Percentiles rank a stretch among this genome's conserved stretches.
phyloP scores from a whole-genome alignment of 805 yeast genomes.

The Wickerhamomyces chaumierensis region DNA sequence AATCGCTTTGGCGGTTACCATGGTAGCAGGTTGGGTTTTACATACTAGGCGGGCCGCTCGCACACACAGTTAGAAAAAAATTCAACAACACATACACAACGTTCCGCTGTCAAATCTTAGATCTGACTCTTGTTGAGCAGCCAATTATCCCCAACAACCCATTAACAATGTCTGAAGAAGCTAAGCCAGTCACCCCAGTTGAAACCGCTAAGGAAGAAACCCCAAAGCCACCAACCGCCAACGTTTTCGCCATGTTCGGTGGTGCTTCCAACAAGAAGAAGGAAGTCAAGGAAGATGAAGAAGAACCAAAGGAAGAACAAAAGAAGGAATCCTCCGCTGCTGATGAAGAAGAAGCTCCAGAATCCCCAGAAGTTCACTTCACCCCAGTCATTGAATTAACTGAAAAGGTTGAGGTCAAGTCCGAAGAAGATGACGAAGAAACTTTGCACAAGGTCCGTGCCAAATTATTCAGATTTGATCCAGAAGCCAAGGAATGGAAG shows the following conservation, averaged over 20 bases:
- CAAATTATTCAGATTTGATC: constrained; percentile 82
- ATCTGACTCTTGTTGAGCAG: not conserved
- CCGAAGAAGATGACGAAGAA: constrained; percentile 88
- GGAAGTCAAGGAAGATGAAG: constrained; percentile 26
- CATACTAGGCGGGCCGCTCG: too few species aligned
- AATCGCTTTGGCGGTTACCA: not conserved
- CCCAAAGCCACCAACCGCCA: constrained; percentile 63
- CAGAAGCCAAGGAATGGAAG: constrained; percentile 89
- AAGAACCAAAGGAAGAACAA: constrained; percentile 23
- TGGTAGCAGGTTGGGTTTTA: not conserved
- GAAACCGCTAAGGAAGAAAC: constrained; percentile 6
- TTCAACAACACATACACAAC: not conserved
- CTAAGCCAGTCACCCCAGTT: constrained; percentile 12
- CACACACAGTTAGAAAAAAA: too few species aligned
- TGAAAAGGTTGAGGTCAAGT: constrained; percentile 92
- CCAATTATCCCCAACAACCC: not conserved
- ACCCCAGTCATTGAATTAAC: constrained; percentile 85
- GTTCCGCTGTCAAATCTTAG: not conserved
- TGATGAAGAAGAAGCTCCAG: constrained; percentile 27
- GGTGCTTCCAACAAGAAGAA: constrained; percentile 64
- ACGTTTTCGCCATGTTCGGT: constrained; percentile 92
- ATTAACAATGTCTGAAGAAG: constrained; percentile 15
- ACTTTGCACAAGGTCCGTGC: constrained; percentile 82
- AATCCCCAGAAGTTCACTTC: constrained; percentile 60
- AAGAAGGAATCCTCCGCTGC: constrained; percentile 19